Conservation (phyloP, 805 yeast genomes). For the Zygosaccharomyces pseudorouxii region DNA sequence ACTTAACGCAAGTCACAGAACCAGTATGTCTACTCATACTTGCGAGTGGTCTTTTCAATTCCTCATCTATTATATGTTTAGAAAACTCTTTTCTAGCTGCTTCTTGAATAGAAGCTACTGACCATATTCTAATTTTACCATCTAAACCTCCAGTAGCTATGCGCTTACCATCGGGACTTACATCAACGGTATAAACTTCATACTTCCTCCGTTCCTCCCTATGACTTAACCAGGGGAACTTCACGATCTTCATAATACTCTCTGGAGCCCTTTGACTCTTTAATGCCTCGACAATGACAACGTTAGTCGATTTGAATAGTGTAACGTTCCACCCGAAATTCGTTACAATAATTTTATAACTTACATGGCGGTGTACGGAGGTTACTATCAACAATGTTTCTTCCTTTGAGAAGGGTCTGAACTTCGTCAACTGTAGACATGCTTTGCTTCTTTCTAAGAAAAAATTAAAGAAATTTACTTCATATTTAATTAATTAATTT, state of each 20-base stretch:
- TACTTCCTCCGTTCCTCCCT: slow-evolving; percentile 72
- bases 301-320: not conserved
- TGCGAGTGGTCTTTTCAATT: slow-evolving; percentile 55
- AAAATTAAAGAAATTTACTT: not conserved
- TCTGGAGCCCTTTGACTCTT: not conserved
- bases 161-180: slow-evolving; percentile 76
- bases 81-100: slow-evolving; percentile 30
- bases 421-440: not conserved
- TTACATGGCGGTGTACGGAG: slow-evolving; percentile 8
- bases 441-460: not conserved
- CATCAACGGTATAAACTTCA: slow-evolving; percentile 81
- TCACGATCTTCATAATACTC: slow-evolving; percentile 52
- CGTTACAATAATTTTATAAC: not conserved
- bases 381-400: slow-evolving; percentile 12
- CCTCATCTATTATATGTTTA: slow-evolving; percentile 15
- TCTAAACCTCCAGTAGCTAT: slow-evolving; percentile 92
- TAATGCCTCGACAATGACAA: not conserved
- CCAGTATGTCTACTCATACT: slow-evolving; percentile 96
- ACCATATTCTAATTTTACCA: slow-evolving; percentile 92
- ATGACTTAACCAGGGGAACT: slow-evolving; percentile 70
- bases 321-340: not conserved
- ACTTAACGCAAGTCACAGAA: slow-evolving; percentile 89
- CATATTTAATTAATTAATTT: too few species aligned
- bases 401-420: not conserved
- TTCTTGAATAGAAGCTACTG: slow-evolving; percentile 48